Percentiles rank a stretch among this genome's conserved stretches.
These are phyloP conservation scores for Alisma plantagoaquatica DNA, from an alignment of 106 monocot genomes.

Conservation along the genomic window DNA sequence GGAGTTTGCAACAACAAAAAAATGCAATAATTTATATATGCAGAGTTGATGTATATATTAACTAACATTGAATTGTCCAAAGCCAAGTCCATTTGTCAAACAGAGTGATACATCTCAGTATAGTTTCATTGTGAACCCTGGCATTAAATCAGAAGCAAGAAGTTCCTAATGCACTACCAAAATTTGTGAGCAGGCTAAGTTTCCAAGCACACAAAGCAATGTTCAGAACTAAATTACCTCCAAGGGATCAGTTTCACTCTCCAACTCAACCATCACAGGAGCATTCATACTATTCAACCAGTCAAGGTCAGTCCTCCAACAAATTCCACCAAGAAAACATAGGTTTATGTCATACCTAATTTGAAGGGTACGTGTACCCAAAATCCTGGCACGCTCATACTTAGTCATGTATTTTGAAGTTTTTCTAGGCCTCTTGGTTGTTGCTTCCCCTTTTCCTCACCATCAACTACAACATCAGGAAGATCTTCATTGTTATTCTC, in stretches of 20 bases:
- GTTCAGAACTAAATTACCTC: slow-evolving; percentile 18
- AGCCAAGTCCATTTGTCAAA: neutral
- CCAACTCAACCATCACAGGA: slow-evolving; percentile 66
- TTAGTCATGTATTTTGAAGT: slow-evolving; percentile 71
- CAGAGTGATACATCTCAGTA: neutral
- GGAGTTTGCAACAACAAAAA: too few species aligned
- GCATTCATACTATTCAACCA: slow-evolving; percentile 52
- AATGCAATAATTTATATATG: too few species aligned
- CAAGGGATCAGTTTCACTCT: slow-evolving; percentile 61
- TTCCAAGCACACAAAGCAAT: neutral
- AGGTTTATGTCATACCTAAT: slow-evolving; percentile 26
- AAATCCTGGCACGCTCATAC: slow-evolving; percentile 56
- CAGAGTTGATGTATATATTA: too few species aligned
- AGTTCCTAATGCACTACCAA: neutral
- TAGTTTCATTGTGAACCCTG: neutral
- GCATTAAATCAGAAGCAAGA: neutral
- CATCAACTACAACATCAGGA: slow-evolving; percentile 38
- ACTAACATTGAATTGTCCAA: too few species aligned
- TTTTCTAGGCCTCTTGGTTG: slow-evolving; percentile 29
- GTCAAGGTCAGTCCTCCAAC: neutral
- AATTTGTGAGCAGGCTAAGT: too few species aligned
- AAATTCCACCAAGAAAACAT: neutral
- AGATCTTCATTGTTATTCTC: slow-evolving; percentile 65
- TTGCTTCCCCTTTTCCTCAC: slow-evolving; percentile 11
- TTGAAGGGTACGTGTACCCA: slow-evolving; percentile 64